Evolutionary conservation across 164 flowering plant genomes (phyloP).

Genomic region (Nelumbo lutea): DNA sequence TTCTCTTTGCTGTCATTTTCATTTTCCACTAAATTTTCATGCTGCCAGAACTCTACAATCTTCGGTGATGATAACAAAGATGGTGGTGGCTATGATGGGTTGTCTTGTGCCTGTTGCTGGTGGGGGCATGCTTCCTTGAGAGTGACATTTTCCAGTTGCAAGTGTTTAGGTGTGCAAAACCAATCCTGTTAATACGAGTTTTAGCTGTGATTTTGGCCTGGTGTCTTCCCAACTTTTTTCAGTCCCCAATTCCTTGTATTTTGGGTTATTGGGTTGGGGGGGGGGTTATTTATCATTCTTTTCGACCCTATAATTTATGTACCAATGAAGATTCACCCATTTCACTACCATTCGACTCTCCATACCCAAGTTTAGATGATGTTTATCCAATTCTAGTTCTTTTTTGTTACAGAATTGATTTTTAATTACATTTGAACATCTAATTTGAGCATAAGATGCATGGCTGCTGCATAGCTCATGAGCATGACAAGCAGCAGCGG

Average conservation of each 20-base stretch:
- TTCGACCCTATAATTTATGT: slow-evolving; percentile 12
- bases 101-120: slow-evolving; percentile 9
- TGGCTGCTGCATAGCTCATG: too few species aligned
- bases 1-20: slow-evolving; percentile 27
- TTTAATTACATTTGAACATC: neutral
- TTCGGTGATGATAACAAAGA: slow-evolving; percentile 4
- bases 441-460: too few species aligned
- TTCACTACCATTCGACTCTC: slow-evolving; percentile 12
- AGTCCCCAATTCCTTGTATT: slow-evolving; percentile 11
- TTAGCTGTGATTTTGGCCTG: slow-evolving; percentile 5
- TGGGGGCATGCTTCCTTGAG: slow-evolving; percentile 7
- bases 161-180: slow-evolving; percentile 19
- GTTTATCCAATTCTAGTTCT: too few species aligned
- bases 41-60: neutral
- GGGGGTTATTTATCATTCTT: slow-evolving; percentile 13
- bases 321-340: slow-evolving; percentile 12
- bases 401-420: neutral
- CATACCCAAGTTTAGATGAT: neutral
- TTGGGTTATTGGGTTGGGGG: slow-evolving; percentile 7
- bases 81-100: slow-evolving; percentile 10
- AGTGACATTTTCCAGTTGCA: slow-evolving; percentile 6
- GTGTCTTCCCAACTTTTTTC: neutral
- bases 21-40: slow-evolving; percentile 22
- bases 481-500: too few species aligned
- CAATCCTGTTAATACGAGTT: slow-evolving; percentile 17